These are phyloP conservation scores for Mycotypha africana DNA, from an alignment of 371 early-diverging fungal species.

Conservation along the genomic window DNA sequence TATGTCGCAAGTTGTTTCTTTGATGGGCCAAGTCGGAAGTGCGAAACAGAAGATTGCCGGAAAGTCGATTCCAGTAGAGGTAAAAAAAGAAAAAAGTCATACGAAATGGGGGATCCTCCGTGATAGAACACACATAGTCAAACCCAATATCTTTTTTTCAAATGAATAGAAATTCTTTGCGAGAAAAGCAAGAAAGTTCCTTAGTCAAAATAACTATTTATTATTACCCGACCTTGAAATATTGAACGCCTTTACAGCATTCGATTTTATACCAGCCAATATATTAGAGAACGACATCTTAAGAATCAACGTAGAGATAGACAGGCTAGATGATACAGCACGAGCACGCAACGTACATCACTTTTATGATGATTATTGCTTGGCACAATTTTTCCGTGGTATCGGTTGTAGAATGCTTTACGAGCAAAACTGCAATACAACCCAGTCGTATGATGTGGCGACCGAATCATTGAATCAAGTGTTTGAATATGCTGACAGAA, in stretches of 20 bases:
- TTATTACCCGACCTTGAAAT: slow-evolving; percentile 68
- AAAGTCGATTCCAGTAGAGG: slow-evolving; percentile 72
- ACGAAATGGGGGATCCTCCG: no score
- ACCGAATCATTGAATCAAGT: slow-evolving; percentile 15
- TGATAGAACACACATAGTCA: no score
- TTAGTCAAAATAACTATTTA: slow-evolving; percentile 50
- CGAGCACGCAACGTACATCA: not conserved
- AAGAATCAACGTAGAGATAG: slow-evolving; percentile 41
- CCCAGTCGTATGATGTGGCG: slow-evolving; percentile 9
- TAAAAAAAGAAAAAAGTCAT: no score
- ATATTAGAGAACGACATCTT: slow-evolving; percentile 13
- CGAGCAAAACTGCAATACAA: not conserved
- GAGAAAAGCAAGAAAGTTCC: slow-evolving; percentile 67
- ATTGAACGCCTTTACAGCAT: slow-evolving; percentile 54
- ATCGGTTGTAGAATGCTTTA: slow-evolving; percentile 15
- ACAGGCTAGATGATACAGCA: slow-evolving; percentile 10
- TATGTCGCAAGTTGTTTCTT: slow-evolving; percentile 16
- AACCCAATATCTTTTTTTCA: no score
- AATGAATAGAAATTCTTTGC: slow-evolving; percentile 67
- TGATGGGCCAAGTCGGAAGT: slow-evolving; percentile 56
- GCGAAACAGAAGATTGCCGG: slow-evolving; percentile 69
- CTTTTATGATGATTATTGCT: slow-evolving; percentile 64
- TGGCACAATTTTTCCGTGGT: slow-evolving; percentile 53
- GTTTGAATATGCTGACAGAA: slow-evolving; percentile 21
- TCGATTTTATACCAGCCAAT: slow-evolving; percentile 51